Evolutionary conservation across 768 basidiomycete species (phyloP).

Genomic region (Psilocybe azurescens): DNA sequence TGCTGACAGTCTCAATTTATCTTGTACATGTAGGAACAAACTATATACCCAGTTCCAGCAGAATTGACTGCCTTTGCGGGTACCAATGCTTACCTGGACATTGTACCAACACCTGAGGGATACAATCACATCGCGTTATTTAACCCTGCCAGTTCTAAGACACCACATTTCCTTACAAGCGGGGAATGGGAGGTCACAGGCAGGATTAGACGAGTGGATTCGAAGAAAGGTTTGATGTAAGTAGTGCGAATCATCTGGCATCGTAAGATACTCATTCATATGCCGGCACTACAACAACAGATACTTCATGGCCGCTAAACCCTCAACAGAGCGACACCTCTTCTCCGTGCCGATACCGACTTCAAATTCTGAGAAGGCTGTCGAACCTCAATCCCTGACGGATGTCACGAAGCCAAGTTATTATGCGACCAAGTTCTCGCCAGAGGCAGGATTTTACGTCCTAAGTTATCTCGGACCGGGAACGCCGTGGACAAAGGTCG

Average conservation of each 20-base stretch:
- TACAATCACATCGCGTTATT: conserved; percentile 95
- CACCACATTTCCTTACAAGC: conserved; percentile 82
- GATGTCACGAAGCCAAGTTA: conserved; percentile 58
- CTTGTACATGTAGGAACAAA: conserved; percentile 53
- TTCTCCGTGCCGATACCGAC: conserved; percentile 80
- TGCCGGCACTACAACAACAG: conserved; percentile 45
- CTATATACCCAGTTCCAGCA: conserved; percentile 60
- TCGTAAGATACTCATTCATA: not conserved
- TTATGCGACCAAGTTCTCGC: conserved; percentile 80
- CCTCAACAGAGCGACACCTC: conserved; percentile 84
- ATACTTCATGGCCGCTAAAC: conserved; percentile 88
- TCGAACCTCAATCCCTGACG: conserved; percentile 54
- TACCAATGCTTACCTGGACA: conserved; percentile 82
- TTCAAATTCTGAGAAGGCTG: conserved; percentile 36
- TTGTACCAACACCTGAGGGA: conserved; percentile 82
- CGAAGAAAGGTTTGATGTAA: conserved; percentile 71
- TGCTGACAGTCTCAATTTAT: not conserved
- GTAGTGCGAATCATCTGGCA: conserved; percentile 31
- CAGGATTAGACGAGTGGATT: conserved; percentile 75
- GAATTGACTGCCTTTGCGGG: conserved; percentile 43
- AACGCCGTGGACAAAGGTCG: conserved; percentile 86
- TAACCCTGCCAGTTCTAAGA: conserved; percentile 69
- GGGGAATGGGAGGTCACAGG: conserved; percentile 92
- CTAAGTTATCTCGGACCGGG: conserved; percentile 81
- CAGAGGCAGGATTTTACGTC: conserved; percentile 84